phyloP scores from a whole-genome alignment of 331 rosid genomes.

The Malus hybrid region DNA sequence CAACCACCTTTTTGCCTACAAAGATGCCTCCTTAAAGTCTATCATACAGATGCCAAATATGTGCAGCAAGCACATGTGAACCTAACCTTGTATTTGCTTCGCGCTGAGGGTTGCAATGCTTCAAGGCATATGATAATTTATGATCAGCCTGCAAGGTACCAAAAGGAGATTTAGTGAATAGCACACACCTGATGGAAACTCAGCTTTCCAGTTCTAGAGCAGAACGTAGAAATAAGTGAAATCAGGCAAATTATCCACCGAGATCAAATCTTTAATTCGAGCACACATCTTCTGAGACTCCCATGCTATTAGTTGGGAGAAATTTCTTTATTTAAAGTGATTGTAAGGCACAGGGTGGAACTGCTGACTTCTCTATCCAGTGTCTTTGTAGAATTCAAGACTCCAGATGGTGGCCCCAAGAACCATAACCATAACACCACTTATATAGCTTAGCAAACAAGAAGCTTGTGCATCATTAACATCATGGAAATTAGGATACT shows the following conservation, averaged over 20 bases:
- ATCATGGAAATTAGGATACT: conserved; percentile 32
- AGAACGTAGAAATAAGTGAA: neutral
- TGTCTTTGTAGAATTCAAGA: neutral
- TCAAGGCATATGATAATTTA: conserved; percentile 82
- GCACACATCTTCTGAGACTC: neutral
- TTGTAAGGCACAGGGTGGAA: neutral
- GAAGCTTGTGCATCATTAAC: neutral
- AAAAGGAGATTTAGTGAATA: conserved; percentile 14
- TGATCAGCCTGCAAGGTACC: conserved; percentile 77
- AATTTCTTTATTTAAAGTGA: neutral
- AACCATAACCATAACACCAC: neutral
- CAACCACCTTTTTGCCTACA: neutral
- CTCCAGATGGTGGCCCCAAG: neutral
- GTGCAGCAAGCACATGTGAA: conserved; percentile 45
- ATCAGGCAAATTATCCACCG: neutral
- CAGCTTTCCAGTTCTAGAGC: neutral
- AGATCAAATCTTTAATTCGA: neutral
- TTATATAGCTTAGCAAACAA: neutral
- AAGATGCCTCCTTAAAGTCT: neutral
- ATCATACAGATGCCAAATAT: conserved; percentile 24
- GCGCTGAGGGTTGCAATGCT: conserved; percentile 67
- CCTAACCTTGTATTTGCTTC: conserved; percentile 94
- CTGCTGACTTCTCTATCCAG: neutral
- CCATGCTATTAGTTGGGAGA: neutral
- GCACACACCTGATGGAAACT: neutral